Base-by-base conservation (phyloP, 179 eudicot species). In the Spergularia azorica region DNA sequence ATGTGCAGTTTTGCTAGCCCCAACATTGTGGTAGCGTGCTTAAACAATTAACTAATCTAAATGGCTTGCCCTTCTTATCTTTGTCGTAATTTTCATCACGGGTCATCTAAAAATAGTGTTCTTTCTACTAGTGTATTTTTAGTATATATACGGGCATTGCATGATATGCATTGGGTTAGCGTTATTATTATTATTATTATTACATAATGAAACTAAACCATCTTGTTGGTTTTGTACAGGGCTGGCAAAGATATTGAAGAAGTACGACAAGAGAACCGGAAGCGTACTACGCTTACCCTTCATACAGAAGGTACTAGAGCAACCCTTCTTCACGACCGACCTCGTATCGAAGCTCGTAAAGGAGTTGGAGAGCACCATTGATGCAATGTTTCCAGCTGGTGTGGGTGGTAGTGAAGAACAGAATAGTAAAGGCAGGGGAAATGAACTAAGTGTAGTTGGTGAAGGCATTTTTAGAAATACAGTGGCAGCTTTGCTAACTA, bases 181-280 rank as follows among this genome's bases (percentile, higher is more conserved):
- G 18, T 67, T 9, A 41, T 67, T 46, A 16, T 18, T 43, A 16
- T 18, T 43, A 13, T 9, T 3, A 21, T 4, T 26, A 78, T 78
- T 72, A 67, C 46, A 66, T 41, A 43, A 32, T 41, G 41, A 76
- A 9, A 7, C 51, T 57, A 20, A 18, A 1, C 12, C 1, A 9
- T 46, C 18, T 56, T 39, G 18, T 26, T 26, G 2, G 56, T 8
- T 5, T 32, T 57, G 8, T 73, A 9, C 18, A 94, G 98, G 98
- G 16, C 72, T 94, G 77, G 97, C 90, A 2, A 94, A 94, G 86
- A 94, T 94, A 67, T 58, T 94, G 67, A 94, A 94, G 88, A 94
- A 94, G 81, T 90, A 90, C 41, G 98, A 94, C 89, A 94, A 94
- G 74, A 76, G 90, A 87, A 89, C 95, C 0, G 97, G 97, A 0